Percentiles rank a stretch among this genome's conserved stretches.
phyloP scores from a whole-genome alignment of 139 green algal species.

The Penium margaritaceum region DNA sequence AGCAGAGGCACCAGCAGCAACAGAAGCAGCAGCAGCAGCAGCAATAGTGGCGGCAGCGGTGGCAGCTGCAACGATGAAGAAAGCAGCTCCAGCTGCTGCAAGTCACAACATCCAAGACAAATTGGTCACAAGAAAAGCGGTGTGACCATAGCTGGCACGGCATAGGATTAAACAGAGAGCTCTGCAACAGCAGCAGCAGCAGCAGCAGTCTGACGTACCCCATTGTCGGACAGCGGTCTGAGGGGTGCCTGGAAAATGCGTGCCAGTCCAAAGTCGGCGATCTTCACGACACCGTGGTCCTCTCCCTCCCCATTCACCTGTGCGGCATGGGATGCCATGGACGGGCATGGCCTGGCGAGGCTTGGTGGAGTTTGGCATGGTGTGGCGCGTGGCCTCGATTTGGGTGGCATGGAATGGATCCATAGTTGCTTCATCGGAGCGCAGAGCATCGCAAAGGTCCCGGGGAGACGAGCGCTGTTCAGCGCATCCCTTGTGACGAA shows the following conservation, averaged over 20 bases:
- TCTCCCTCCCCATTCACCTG: constrained; percentile 43
- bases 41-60: not conserved
- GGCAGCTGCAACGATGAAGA: not conserved
- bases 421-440: too few species aligned
- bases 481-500: too few species aligned
- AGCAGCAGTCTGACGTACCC: constrained; percentile 14
- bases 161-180: not conserved
- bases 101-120: not conserved
- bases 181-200: not conserved
- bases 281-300: constrained; percentile 47
- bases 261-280: constrained; percentile 53
- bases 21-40: not conserved
- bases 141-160: not conserved
- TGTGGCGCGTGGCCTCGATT: too few species aligned
- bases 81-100: not conserved
- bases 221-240: constrained; percentile 41
- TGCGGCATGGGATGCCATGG: too few species aligned
- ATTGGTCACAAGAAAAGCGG: not conserved
- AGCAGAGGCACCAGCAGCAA: not conserved
- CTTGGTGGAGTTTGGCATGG: too few species aligned
- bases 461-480: too few species aligned
- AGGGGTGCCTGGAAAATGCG: constrained; percentile 44
- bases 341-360: too few species aligned
- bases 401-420: too few species aligned
- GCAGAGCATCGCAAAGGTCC: too few species aligned